Evolutionary conservation across 1,284 basidiomycete genomes (phyloP).

Genomic region (Trichosporon ovoides): DNA sequence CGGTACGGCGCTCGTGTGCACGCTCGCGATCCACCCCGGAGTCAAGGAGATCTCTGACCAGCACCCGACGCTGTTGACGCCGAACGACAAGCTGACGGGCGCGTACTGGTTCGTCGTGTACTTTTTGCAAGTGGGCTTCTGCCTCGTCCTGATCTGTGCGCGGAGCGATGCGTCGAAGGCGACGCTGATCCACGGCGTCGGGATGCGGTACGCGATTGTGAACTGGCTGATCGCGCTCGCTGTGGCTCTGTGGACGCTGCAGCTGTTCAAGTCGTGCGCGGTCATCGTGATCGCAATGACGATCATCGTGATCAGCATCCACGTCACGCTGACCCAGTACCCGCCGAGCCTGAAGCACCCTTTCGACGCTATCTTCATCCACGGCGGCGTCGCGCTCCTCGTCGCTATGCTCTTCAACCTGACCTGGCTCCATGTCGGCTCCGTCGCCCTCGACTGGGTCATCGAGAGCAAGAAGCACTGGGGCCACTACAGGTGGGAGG

Average conservation of each 20-base stretch:
- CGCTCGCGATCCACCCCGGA: slow-evolving; percentile 45
- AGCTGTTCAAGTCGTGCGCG: slow-evolving; percentile 45
- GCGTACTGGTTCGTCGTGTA: slow-evolving; percentile 58
- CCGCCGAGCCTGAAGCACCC: slow-evolving; percentile 46
- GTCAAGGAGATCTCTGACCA: slow-evolving; percentile 53
- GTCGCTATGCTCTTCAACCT: slow-evolving; percentile 51
- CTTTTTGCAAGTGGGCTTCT: slow-evolving; percentile 63
- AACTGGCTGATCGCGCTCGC: slow-evolving; percentile 79
- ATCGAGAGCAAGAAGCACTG: slow-evolving; percentile 27
- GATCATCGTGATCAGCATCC: slow-evolving; percentile 44
- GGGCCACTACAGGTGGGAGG: slow-evolving; percentile 40
- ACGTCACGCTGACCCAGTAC: slow-evolving; percentile 42
- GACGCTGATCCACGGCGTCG: slow-evolving; percentile 68
- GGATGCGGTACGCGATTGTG: slow-evolving; percentile 66
- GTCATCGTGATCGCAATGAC: slow-evolving; percentile 43
- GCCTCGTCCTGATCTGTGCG: slow-evolving; percentile 64
- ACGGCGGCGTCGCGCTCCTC: slow-evolving; percentile 52
- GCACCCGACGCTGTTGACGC: slow-evolving; percentile 68
- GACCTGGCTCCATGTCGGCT: slow-evolving; percentile 52
- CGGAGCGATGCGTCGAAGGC: slow-evolving; percentile 76
- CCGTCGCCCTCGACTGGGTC: slow-evolving; percentile 52
- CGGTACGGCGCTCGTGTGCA: slow-evolving; percentile 42
- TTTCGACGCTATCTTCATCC: slow-evolving; percentile 53
- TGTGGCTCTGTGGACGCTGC: slow-evolving; percentile 65
- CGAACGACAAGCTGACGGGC: slow-evolving; percentile 60